Evolutionary conservation across 495 filamentous ascomycete species (phyloP).

Genomic region (Tuber microsphaerosporum): DNA sequence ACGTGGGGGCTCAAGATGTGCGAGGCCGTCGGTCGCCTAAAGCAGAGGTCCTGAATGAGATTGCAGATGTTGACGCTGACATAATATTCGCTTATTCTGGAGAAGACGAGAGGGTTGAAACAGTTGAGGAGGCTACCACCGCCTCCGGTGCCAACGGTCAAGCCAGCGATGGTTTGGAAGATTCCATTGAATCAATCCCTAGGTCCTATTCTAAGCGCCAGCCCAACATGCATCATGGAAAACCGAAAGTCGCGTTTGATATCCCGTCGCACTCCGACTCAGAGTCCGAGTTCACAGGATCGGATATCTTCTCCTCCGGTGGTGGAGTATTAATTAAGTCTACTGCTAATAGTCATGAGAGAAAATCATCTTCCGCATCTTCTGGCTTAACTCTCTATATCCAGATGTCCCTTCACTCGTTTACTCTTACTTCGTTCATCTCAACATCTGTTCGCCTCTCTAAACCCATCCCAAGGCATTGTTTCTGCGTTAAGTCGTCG

Average conservation of each 20-base stretch:
- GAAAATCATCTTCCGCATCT: constrained; percentile 39
- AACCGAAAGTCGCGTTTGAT: constrained; percentile 14
- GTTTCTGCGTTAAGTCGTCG: constrained; percentile 49
- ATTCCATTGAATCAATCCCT: constrained; percentile 29
- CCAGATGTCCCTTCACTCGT: constrained; percentile 52
- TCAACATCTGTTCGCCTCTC: constrained; percentile 8
- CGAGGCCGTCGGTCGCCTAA: neutral
- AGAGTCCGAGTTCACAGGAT: constrained; percentile 17
- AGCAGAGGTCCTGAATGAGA: neutral
- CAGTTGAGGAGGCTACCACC: constrained; percentile 21
- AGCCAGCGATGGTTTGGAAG: constrained; percentile 8
- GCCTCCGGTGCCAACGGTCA: neutral
- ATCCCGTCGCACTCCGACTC: constrained; percentile 10
- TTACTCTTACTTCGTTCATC: constrained; percentile 45
- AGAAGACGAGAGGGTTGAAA: constrained; percentile 22
- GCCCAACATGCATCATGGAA: neutral
- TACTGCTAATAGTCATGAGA: constrained; percentile 37
- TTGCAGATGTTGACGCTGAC: constrained; percentile 5
- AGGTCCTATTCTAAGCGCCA: constrained; percentile 22
- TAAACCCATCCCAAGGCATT: constrained; percentile 43
- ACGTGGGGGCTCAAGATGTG: neutral
- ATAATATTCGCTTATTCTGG: constrained; percentile 23
- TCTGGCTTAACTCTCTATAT: constrained; percentile 50
- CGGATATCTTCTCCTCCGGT: constrained; percentile 21
- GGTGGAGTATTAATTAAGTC: constrained; percentile 24